Percentiles rank a stretch among this genome's conserved stretches.
Evolutionary conservation across 371 early-diverging fungal genomes (phyloP).

Genomic region (Apophysomyces trapeziformis): DNA sequence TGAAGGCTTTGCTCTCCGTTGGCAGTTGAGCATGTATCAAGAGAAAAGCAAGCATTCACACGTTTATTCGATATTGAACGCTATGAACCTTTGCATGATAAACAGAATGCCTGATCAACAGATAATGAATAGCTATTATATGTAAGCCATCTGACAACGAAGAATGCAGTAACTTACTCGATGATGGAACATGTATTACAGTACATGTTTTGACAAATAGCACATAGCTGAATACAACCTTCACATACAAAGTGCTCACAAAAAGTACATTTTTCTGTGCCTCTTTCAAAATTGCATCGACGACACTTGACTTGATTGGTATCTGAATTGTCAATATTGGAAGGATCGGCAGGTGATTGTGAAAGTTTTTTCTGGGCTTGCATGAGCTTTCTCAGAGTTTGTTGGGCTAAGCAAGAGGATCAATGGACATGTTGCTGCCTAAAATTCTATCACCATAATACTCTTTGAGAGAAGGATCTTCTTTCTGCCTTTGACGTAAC

Average conservation of each 20-base stretch:
- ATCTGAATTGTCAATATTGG: background rate
- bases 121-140: conserved; percentile 12
- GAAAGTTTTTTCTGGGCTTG: conserved; percentile 11
- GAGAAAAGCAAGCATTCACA: too few relatives aligned
- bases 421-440: background rate
- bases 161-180: conserved; percentile 13
- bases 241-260: conserved; percentile 13
- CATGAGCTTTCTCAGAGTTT: conserved; percentile 17
- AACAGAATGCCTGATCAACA: conserved; percentile 11
- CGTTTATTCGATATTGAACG: background rate
- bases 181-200: conserved; percentile 17
- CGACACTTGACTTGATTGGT: background rate
- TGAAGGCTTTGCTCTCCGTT: too few relatives aligned
- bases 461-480: conserved; percentile 8
- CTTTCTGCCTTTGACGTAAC: conserved; percentile 16
- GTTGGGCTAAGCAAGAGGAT: background rate
- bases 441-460: conserved; percentile 13
- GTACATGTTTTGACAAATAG: conserved; percentile 10
- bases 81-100: conserved; percentile 14
- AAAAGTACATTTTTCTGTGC: conserved; percentile 11
- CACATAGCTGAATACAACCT: conserved; percentile 14
- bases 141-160: background rate
- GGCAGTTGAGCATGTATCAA: too few relatives aligned
- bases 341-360: background rate
- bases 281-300: conserved; percentile 6